A percentile compares a stretch with the other conserved stretches of the same genome.
Evolutionary conservation across 164 flowering plant genomes (phyloP).

Genomic region (Chimonanthus praecox): DNA sequence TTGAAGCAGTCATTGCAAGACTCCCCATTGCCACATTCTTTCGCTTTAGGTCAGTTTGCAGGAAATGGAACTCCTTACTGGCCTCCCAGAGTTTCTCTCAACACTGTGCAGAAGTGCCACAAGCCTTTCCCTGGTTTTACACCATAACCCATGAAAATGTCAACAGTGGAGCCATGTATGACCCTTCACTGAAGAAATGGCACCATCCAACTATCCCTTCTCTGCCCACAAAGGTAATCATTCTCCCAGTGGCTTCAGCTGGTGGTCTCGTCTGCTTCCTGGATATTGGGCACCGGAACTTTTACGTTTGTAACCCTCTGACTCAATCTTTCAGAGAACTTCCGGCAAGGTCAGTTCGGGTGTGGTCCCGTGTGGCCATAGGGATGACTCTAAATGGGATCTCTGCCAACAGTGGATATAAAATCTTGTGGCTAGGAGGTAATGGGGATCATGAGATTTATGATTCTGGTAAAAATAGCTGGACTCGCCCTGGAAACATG

Average conservation of each 20-base stretch:
- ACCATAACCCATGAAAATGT: conserved; percentile 71
- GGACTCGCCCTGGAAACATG: conserved; percentile 72
- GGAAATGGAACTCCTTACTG: conserved; percentile 75
- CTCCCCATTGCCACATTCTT: conserved; percentile 80
- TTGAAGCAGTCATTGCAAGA: conserved; percentile 85
- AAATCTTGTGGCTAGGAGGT: conserved; percentile 77
- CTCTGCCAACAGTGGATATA: conserved; percentile 49
- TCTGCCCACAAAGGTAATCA: conserved; percentile 43
- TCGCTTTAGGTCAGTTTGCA: conserved; percentile 75
- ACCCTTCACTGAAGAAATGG: conserved; percentile 79
- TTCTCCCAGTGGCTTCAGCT: conserved; percentile 87
- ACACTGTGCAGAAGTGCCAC: conserved; percentile 58
- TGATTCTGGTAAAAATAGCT: conserved; percentile 56
- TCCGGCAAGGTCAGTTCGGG: conserved; percentile 67
- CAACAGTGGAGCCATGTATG: conserved; percentile 71
- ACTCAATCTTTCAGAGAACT: conserved; percentile 67
- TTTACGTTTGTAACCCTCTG: conserved; percentile 83
- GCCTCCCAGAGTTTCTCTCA: conserved; percentile 64
- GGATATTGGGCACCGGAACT: conserved; percentile 68
- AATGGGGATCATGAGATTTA: conserved; percentile 83
- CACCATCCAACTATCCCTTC: conserved; percentile 58
- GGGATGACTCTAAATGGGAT: conserved; percentile 67
- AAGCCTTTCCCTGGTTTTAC: conserved; percentile 76
- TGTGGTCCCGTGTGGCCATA: conserved; percentile 84
- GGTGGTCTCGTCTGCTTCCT: conserved; percentile 92